A percentile compares a stretch with the other conserved stretches of the same genome.
Evolutionary conservation across 1,139 yeast genomes (phyloP).

Genomic region (Hansenula lynferdii): DNA sequence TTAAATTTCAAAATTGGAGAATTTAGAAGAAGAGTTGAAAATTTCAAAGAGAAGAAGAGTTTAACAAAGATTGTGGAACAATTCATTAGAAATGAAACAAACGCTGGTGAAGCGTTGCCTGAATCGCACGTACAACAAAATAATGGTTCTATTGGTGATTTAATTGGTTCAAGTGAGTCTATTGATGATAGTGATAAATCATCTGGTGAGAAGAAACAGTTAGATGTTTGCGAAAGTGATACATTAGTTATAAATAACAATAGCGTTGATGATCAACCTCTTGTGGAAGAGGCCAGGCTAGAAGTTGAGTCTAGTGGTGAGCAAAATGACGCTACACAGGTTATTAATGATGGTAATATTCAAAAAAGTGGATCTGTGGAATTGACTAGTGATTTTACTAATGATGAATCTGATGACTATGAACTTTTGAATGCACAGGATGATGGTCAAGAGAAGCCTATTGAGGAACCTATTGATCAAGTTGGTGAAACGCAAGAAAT

Average conservation of each 20-base stretch:
- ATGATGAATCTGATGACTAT: background rate
- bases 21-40: background rate
- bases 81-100: background rate
- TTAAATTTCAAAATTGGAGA: background rate
- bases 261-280: too few species aligned
- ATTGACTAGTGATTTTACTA: background rate
- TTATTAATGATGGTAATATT: background rate
- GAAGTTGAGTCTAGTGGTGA: background rate
- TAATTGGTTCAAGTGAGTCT: background rate
- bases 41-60: background rate
- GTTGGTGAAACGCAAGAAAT: conserved; percentile 4
- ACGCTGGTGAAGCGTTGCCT: too few species aligned
- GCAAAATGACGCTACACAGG: too few species aligned
- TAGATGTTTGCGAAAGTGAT: too few species aligned
- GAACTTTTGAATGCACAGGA: background rate
- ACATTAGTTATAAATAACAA: too few species aligned
- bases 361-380: background rate
- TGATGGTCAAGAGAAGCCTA: background rate
- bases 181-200: background rate
- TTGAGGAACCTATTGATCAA: conserved; percentile 1
- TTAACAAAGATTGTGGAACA: background rate
- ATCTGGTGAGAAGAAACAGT: too few species aligned
- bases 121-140: too few species aligned
- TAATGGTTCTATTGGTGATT: background rate
- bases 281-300: too few species aligned